Conservation (phyloP, 305 asterid genomes). For the Fraxinus ornus region DNA sequence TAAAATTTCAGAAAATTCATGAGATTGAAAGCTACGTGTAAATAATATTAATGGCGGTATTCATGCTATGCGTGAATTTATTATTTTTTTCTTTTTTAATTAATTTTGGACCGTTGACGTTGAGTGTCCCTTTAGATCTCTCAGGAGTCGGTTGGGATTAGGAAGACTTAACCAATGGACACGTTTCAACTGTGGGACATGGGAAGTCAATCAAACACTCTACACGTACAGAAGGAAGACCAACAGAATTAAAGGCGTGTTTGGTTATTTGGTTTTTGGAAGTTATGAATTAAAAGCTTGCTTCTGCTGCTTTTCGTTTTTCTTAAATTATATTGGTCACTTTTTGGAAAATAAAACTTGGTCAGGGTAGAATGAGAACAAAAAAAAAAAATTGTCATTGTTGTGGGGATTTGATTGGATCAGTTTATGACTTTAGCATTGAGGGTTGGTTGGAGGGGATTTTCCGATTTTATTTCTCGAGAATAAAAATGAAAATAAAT, state of each 20-base stretch:
- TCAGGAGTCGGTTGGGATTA: constrained; percentile 31
- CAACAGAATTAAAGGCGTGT: constrained; percentile 20
- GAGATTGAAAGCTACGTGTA: constrained; percentile 26
- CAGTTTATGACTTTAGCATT: neutral
- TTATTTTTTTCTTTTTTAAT: constrained; percentile 12
- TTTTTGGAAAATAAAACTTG: neutral
- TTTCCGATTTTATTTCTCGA: neutral
- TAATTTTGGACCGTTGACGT: constrained; percentile 19
- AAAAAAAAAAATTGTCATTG: neutral
- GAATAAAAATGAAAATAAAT: neutral
- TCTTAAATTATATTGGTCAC: neutral
- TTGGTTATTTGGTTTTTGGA: neutral
- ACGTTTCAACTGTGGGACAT: constrained; percentile 31
- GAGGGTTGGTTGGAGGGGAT: neutral
- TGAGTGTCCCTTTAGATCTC: constrained; percentile 11
- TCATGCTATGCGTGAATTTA: neutral
- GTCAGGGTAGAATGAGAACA: neutral
- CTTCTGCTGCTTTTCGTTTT: neutral
- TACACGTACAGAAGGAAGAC: constrained; percentile 28
- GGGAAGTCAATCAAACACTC: neutral
- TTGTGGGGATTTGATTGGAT: neutral
- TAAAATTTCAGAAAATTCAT: constrained; percentile 19
- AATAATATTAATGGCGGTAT: constrained; percentile 8
- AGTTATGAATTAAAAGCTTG: neutral
- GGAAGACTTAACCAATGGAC: constrained; percentile 3